Evolutionary conservation across 83 land plant genomes (phyloP), one percentile per base, ranked within the genome.

Genomic region (Picea abies): DNA sequence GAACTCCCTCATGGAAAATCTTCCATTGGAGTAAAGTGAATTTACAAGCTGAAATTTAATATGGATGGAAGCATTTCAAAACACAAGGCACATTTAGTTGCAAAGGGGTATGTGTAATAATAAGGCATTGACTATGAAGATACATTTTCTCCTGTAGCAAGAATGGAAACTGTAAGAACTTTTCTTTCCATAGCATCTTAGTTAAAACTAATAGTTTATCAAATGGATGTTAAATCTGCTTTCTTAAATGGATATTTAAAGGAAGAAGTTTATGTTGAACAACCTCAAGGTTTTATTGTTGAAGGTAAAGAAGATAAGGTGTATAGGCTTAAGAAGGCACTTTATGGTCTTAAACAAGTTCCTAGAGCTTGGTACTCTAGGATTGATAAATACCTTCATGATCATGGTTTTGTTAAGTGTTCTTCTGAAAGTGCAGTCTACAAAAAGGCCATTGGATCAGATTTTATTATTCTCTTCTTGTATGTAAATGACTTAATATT

Each of bases 241-340:
- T 80, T 80, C 32, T 47, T 80, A 65, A 63, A 80, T 63, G 35
- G 72, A 4, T 17, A 26, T 22, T 65, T 80, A 12, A 35, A 80
- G 14, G 82, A 80, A 65, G 72, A 65, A 22, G 82, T 80, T 63
- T 80, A 64, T 63, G 82, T 80, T 14, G 82, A 80, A 12, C 82
- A 80, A 80, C 71, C 82, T 16, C 72, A 12, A 64, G 82, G 82
- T 1, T 81, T 39, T 29, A 29, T 37, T 17, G 20, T 44, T 39
- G 26, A 64, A n/a, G 19, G 75, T 39, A 22, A 81, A 37, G 49
- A 81, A 65, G 9, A 65, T 9, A 81, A 81, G 29, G 60, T 81
- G 17, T 82, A 73, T 26, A 82, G 22, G 20, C 20, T 82, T 14
- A 82, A 56, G 63, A 72, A 82, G 52, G 65, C 32, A n/a, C 12